These are phyloP conservation scores for Tulasnella sp. DNA, from an alignment of 768 basidiomycete genomes.

Conservation along the genomic window DNA sequence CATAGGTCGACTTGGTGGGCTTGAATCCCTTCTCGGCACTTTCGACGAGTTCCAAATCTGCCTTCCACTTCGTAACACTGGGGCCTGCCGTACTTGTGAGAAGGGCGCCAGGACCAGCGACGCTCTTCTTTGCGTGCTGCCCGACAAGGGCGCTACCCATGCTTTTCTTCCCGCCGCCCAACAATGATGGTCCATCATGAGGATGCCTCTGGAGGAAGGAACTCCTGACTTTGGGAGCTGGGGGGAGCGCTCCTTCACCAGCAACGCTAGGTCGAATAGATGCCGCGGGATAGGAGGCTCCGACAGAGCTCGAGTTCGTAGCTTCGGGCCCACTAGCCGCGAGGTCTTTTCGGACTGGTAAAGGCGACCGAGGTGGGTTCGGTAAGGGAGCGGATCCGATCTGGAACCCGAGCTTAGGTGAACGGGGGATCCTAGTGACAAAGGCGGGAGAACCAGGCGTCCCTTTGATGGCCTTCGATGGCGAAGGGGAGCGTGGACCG, in stretches of 20 bases:
- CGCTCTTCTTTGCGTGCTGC: conserved; percentile 16
- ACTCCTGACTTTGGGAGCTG: conserved; percentile 6
- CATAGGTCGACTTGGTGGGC: not conserved
- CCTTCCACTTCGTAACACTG: conserved; percentile 10
- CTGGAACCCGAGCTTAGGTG: conserved; percentile 13
- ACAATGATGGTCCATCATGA: not conserved
- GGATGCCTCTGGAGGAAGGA: not conserved
- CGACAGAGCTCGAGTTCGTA: not conserved
- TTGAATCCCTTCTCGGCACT: conserved; percentile 1
- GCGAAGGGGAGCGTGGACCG: not conserved
- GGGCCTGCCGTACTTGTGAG: not conserved
- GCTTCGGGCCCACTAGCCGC: not conserved
- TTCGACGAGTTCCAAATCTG: conserved; percentile 10
- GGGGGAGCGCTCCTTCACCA: not conserved
- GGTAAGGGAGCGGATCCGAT: not conserved
- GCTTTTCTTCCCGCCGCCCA: conserved; percentile 13
- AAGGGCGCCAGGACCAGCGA: not conserved
- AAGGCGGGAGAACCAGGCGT: not conserved
- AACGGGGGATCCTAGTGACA: not conserved
- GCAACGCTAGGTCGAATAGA: not conserved
- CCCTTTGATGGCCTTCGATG: not conserved
- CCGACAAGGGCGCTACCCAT: conserved; percentile 9
- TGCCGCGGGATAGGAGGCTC: not conserved
- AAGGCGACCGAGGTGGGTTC: not conserved
- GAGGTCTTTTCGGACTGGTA: not conserved